Base-by-base conservation (phyloP, 2,329 filamentous ascomycete species). In the Immersiporthe knoxdaviesiana region DNA sequence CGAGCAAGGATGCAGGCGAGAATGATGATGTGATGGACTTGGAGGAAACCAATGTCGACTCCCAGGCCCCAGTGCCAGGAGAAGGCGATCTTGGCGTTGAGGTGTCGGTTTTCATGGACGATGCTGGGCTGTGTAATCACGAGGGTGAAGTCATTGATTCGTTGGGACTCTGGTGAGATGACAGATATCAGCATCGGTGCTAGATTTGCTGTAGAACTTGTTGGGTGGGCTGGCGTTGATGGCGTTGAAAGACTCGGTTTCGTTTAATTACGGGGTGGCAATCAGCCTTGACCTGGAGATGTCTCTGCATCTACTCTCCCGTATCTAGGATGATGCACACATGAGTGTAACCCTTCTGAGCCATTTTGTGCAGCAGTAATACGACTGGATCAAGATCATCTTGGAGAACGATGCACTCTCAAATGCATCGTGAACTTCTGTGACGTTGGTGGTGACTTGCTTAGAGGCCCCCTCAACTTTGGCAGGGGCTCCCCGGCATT, bases 401-500 rank as follows among this genome's bases (percentile, higher is more conserved):
- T 30, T 3, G 6, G 14, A 3, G 21, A n/a, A 47, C n/a, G 24
- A 4, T 30, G 52, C 4, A 2, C 1, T 12, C 52, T 56, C 0
- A 1, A 32, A 8, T 16, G 14, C 18, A 32, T 56, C 14, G 14
- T 3, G 12, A 1, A 1, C 18, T 18, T 10, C 4, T 4, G 50
- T 14, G 50, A 54, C 24, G 24, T 54, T 27, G 24, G n/a, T 27
- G n/a, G 24, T 54, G 6, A 27, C 6, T n/a, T n/a, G n/a, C 7
- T 1, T 2, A 35, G 35, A 35, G 4, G 7, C 6, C 21, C 21
- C 18, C 44, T 47, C 44, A 11, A 32, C 18, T 62, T 14, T 44
- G 59, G 37, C 44, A 37, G 59, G 59, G n/a, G n/a, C 30, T 27
- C n/a, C 37, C 59, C 59, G 18, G 59, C 44, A 21, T 47, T 47